Base-by-base conservation (phyloP, 2,329 filamentous ascomycete species). In the Aaosphaeria arxii region DNA sequence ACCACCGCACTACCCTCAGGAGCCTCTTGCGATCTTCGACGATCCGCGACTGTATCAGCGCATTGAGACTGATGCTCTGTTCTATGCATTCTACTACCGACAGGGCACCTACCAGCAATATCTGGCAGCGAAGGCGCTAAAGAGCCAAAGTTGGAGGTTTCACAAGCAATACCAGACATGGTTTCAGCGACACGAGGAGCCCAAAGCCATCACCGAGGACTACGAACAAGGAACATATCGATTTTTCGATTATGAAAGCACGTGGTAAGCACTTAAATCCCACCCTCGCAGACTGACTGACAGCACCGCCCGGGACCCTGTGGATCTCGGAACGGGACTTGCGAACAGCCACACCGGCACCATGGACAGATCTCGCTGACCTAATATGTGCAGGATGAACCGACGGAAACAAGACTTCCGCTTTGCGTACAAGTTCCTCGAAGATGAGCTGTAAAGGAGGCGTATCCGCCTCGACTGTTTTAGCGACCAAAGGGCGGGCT, bases 221-320 rank as follows among this genome's bases (percentile, higher is more conserved):
- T 97, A 90, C 67, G 94, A 99, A 75, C 94, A 99, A 74, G 94
- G 94, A 54, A 99, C 94, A 28, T 99, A 99, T 77, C 86, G 94
- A 44, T 99, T 99, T 78, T 99, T 99, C 72, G 94, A 99, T 74
- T 99, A 99, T 69, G 94, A 99, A 75, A 95, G 89, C 72, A 99
- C 94, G 66, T 99, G 94, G 94, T 96, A 75, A 62, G 54, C 47
- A n/a, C n/a, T 36, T 36, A 36, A 3, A 36, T 36, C 33, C 33
- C 33, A 36, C 17, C 17, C 17, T 24, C 17, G 17, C 17, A 24
- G 50, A 50, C 43, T 24, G 17, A 24, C 17, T 24, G 17, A 24
- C 17, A 24, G 17, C 17, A 24, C 17, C 17, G 17, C 17, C 17
- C 17, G 17, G 17, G 17, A 24, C 17, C 17, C 17, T 24, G 17